Conservation (phyloP, 73 alveolate species). For the Paramecium primaurelia region DNA sequence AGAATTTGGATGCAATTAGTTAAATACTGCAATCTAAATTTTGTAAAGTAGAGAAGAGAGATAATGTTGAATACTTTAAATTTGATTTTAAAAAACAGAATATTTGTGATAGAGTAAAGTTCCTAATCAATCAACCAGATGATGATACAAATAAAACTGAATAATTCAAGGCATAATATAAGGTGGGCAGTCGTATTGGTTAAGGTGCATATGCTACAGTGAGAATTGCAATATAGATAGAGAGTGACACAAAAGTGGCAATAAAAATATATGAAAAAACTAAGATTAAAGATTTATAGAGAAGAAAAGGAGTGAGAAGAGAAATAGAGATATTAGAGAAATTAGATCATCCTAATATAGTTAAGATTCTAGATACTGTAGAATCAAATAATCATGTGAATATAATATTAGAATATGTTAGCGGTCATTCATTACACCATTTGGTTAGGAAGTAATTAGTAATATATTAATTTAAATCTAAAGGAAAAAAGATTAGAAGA, state of each 20-base stretch:
- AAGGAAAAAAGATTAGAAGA: neutral
- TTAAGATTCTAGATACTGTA: conserved; percentile 80
- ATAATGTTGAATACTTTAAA: neutral
- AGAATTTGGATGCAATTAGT: neutral
- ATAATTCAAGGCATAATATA: conserved; percentile 44
- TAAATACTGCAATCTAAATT: neutral
- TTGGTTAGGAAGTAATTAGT: conserved; percentile 68
- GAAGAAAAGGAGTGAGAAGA: conserved; percentile 82
- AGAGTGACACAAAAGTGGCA: conserved; percentile 62
- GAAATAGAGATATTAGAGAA: conserved; percentile 82
- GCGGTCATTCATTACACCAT: conserved; percentile 84
- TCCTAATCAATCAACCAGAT: neutral
- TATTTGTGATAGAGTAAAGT: conserved; percentile 1
- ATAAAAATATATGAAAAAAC: conserved; percentile 85
- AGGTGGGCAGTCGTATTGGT: conserved; percentile 57
- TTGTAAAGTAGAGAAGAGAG: conserved; percentile 38
- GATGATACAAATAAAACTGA: conserved; percentile 54
- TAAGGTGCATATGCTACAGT: conserved; percentile 67
- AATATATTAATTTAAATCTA: neutral
- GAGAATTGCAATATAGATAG: conserved; percentile 52
- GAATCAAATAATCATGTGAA: conserved; percentile 79
- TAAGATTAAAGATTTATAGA: conserved; percentile 82
- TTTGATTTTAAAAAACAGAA: conserved; percentile 21
- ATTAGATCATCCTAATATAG: conserved; percentile 83
- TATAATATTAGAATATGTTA: conserved; percentile 88